Base-by-base conservation (phyloP, 1,284 basidiomycete genomes). In the Ceratobasidium papillatum region DNA sequence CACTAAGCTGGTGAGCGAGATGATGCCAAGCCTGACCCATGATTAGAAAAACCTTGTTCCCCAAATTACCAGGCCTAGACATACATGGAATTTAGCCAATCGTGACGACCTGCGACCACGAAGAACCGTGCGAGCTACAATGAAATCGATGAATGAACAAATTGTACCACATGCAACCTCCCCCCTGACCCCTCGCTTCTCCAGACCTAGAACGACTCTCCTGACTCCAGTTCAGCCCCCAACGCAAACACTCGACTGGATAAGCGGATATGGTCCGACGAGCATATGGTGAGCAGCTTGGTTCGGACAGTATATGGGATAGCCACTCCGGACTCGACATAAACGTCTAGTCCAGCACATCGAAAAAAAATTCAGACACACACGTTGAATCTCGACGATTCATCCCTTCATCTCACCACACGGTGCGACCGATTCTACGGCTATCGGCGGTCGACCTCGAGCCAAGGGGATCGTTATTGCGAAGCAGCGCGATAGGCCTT, bases 91-190 rank as follows among this genome's bases (percentile, higher is more conserved):
- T n/a, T n/a, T n/a, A n/a, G n/a, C n/a, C n/a, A n/a, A n/a, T n/a
- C n/a, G n/a, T n/a, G n/a, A n/a, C n/a, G n/a, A n/a, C n/a, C n/a
- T n/a, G n/a, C n/a, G n/a, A n/a, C n/a, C n/a, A n/a, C n/a, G 27
- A 62, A 59, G 38, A 47, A 64, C 30, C 62, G 43, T 19, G 14
- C 47, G 30, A 47, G 30, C 0, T 7, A 65, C 30, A 65, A 65
- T 65, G 63, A 65, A 65, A 65, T 65, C 47, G 63, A 52, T 65
- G 47, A 47, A 5, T 5, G 14, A 7, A 14, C 38, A 41, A 5
- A 14, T 7, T 56, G 30, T 12, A 56, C 54, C 56, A 65, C 45
- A 65, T 65, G 63, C 19, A 4, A 32, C 27, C 54, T 49, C 3
- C 17, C 17, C n/a, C 45, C 17, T 38, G 8, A 32, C 14, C 62